Evolutionary conservation across 2,329 filamentous ascomycete species (phyloP), one percentile per base, ranked within the genome.

Genomic region (Didymella glomerata): DNA sequence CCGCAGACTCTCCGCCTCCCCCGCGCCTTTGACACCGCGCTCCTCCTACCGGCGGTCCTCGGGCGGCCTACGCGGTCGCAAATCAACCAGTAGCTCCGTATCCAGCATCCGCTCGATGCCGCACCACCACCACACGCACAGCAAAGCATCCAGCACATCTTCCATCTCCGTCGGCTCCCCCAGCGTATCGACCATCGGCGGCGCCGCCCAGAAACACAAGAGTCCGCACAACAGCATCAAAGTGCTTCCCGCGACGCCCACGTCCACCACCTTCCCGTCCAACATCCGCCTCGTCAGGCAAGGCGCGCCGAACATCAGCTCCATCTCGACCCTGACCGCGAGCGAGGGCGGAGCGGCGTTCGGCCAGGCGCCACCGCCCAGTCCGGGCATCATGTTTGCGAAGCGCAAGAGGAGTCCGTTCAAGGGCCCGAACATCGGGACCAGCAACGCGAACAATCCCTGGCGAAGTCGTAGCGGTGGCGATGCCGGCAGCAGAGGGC

Each of bases 61-160:
- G 5, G 87, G 85, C 42, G 93, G 94, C 28, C 84, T 98, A 44
- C 87, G 93, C 27, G 94, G 95, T 36, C 88, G 95, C 61, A 98
- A 98, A 76, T 98, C 94, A 0, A 99, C 95, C 0, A 97, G 93
- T 0, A 97, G 93, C 0, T 98, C 93, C 0, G 88, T 99, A 16
- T 97, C 93, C 0, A 97, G 93, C 0, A 89, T 99, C 57, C 89
- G 95, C 58, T 96, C 91, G 44, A 92, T 98, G 73, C 75, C 74
- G 34, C 72, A 75, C 72, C 93, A 94, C 70, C 91, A 93, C 66
- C 90, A 92, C 74, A 89, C 90, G 1, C 94, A 97, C 76, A 97
- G 93, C 22, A 98, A 98, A 78, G 93, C 95, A 0, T 96, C 92
- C 0, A 97, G 93, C 0, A 95, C 93, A 1, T 97, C 93, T 42